These are phyloP conservation scores for Gracilariopsis chorda DNA, from an alignment of 23 red algal species.

Conservation along the genomic window DNA sequence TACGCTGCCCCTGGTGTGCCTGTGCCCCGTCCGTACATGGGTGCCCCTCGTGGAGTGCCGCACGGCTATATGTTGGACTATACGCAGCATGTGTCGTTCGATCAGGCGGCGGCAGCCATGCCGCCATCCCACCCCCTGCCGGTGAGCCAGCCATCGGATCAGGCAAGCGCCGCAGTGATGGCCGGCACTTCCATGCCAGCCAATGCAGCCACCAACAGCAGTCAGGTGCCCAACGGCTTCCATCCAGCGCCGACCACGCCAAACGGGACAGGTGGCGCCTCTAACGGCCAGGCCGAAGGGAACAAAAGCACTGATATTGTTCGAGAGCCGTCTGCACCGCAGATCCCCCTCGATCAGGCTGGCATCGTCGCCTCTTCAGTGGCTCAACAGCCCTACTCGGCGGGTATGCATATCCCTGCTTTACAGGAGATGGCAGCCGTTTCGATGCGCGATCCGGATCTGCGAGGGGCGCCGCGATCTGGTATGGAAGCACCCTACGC, in stretches of 20 bases:
- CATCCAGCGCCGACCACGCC: not conserved
- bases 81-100: not conserved
- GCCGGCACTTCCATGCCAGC: not conserved
- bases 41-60: not conserved
- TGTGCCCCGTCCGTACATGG: constrained; percentile 12
- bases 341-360: not conserved
- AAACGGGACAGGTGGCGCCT: not conserved
- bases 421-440: not conserved
- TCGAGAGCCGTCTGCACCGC: not conserved
- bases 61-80: not conserved
- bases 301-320: not conserved
- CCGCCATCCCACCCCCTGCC: not conserved
- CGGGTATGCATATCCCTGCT: not conserved
- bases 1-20: constrained; percentile 9
- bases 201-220: not conserved
- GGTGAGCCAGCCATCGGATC: not conserved
- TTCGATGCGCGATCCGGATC: not conserved
- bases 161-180: not conserved
- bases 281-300: not conserved
- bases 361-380: not conserved
- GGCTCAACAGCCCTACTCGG: not conserved
- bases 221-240: not conserved
- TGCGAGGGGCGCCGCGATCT: not conserved
- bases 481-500: not conserved
- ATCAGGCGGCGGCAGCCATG: not conserved